Evolutionary conservation across 108 stramenopile genomes (phyloP).

Genomic region (Mediolabrus comicus): DNA sequence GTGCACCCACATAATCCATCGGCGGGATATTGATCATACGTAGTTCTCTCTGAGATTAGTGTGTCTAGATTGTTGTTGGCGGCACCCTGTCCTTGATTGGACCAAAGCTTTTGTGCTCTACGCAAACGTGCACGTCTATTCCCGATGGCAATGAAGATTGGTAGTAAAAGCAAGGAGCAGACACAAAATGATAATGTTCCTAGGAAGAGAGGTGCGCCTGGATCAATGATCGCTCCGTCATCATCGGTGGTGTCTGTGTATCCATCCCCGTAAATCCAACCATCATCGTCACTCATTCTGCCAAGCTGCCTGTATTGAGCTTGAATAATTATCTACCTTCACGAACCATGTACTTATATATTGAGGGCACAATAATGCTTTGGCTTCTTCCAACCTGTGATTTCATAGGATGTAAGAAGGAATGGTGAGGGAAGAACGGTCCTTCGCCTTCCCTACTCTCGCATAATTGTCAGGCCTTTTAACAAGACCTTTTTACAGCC

Average conservation of each 20-base stretch:
- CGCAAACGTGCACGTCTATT: constrained; percentile 9
- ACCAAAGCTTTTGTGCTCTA: background rate
- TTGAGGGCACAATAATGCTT: no score
- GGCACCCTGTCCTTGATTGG: background rate
- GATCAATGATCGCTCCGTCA: constrained; percentile 6
- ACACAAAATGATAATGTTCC: constrained; percentile 2
- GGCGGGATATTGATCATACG: background rate
- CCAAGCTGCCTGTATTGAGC: no score
- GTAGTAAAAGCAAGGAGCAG: background rate
- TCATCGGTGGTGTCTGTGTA: constrained; percentile 11
- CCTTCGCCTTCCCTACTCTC: no score
- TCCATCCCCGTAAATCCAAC: no score
- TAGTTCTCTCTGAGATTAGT: background rate
- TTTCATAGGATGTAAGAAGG: no score
- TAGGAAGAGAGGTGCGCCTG: constrained; percentile 16
- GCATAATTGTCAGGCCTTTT: no score
- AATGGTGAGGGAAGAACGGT: no score
- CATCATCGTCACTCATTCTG: no score
- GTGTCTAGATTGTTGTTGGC: background rate
- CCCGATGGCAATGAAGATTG: constrained; percentile 10
- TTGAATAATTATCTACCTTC: no score
- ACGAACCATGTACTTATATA: no score
- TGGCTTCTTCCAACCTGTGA: no score
- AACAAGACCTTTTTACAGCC: no score
- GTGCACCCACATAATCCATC: background rate